phyloP scores from a whole-genome alignment of 1,139 yeast genomes.

The Yamadazyma trypodendri region DNA sequence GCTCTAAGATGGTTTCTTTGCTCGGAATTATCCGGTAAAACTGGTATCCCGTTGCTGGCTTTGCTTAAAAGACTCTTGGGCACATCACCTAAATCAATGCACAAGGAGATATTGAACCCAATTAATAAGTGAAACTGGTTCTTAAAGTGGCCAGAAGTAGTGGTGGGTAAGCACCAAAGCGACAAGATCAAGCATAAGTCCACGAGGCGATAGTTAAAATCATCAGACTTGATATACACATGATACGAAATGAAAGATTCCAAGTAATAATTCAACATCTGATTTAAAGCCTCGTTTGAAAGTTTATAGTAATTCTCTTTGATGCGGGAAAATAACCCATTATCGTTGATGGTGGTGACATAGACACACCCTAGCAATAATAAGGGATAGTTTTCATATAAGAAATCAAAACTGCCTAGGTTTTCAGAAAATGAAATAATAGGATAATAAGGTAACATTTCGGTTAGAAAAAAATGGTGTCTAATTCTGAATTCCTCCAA shows the following conservation, averaged over 20 bases:
- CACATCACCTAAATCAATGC: slow-evolving; percentile 47
- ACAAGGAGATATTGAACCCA: slow-evolving; percentile 44
- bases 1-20: slow-evolving; percentile 42
- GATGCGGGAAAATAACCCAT: slow-evolving; percentile 20
- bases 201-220: slow-evolving; percentile 40
- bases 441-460: slow-evolving; percentile 49
- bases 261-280: slow-evolving; percentile 41
- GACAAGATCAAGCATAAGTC: slow-evolving; percentile 45
- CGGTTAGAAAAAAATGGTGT: slow-evolving; percentile 33
- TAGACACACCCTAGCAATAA: slow-evolving; percentile 46
- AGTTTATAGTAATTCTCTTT: slow-evolving; percentile 11
- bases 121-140: slow-evolving; percentile 49
- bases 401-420: slow-evolving; percentile 34
- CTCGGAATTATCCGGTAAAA: slow-evolving; percentile 26
- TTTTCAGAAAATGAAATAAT: slow-evolving; percentile 39
- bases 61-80: slow-evolving; percentile 17
- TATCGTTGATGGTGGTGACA: slow-evolving; percentile 49
- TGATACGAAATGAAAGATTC: slow-evolving; percentile 46
- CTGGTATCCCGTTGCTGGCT: slow-evolving; percentile 15
- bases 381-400: slow-evolving; percentile 42
- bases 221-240: slow-evolving; percentile 42
- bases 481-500: slow-evolving; percentile 30
- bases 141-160: slow-evolving; percentile 49
- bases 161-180: slow-evolving; percentile 52
- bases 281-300: slow-evolving; percentile 31